These are phyloP conservation scores for Lentinula novae-zelandiae DNA, from an alignment of 1,284 basidiomycete species.

Conservation along the genomic window DNA sequence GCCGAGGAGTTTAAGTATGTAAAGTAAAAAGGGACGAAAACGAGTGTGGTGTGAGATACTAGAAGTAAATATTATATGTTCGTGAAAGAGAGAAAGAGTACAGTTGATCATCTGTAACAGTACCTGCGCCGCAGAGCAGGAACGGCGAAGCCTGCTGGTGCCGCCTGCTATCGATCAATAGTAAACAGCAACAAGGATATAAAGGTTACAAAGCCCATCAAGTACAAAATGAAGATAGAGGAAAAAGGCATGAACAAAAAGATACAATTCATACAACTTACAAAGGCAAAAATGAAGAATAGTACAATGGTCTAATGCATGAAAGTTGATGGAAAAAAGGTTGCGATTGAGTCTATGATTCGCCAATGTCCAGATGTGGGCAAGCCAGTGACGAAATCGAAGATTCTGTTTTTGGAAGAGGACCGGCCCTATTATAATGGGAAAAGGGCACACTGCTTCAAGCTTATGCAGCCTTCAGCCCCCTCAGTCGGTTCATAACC, in stretches of 20 bases:
- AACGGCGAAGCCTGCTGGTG: too few species aligned
- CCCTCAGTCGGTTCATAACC: conserved; percentile 8
- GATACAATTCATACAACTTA: neutral
- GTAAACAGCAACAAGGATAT: neutral
- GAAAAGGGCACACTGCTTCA: too few species aligned
- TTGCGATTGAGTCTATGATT: neutral
- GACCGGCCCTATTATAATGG: neutral
- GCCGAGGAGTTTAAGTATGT: neutral
- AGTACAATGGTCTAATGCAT: neutral
- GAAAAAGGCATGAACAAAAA: neutral
- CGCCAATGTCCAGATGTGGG: neutral
- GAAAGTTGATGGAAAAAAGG: neutral
- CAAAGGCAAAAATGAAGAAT: neutral
- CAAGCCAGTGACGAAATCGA: neutral
- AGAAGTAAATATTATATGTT: neutral
- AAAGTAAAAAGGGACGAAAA: neutral
- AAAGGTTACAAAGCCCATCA: neutral
- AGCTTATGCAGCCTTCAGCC: conserved; percentile 4
- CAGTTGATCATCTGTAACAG: neutral
- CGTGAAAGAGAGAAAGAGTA: neutral
- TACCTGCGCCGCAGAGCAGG: conserved; percentile 1
- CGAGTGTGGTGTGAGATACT: neutral
- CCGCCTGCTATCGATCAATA: neutral
- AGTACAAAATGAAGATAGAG: neutral
- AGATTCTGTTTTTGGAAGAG: neutral